Evolutionary conservation across 179 eudicot genomes (phyloP).

Genomic region (Camellia oleifera): DNA sequence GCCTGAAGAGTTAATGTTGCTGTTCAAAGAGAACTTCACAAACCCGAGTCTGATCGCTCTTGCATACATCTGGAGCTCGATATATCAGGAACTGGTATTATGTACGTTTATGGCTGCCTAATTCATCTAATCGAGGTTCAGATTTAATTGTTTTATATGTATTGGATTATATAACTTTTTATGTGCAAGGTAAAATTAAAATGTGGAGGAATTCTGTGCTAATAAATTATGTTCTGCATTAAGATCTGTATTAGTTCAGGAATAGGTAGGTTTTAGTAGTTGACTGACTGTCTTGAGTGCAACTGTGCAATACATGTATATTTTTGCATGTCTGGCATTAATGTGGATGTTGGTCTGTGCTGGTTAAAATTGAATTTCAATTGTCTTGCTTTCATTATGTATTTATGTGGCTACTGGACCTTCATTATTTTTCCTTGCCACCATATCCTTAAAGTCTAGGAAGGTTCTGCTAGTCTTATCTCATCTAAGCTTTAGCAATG

Average conservation of each 20-base stretch:
- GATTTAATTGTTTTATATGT: background rate
- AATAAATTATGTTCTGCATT: background rate
- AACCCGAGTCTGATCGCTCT: conserved; percentile 77
- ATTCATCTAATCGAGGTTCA: background rate
- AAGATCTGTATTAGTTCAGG: background rate
- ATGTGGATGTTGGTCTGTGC: background rate
- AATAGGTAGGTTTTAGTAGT: background rate
- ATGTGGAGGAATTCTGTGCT: background rate
- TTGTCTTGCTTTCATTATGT: background rate
- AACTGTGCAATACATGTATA: background rate
- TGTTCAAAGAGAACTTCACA: conserved; percentile 71
- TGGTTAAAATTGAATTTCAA: background rate
- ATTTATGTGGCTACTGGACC: background rate
- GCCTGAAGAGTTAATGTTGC: conserved; percentile 59
- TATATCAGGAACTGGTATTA: conserved; percentile 58
- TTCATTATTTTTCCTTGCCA: background rate
- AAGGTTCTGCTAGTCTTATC: background rate
- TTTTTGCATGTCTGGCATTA: background rate
- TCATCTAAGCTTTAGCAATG: background rate
- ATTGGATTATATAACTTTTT: too few species aligned
- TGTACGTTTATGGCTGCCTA: conserved; percentile 38
- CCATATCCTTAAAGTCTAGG: background rate
- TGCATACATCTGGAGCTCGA: conserved; percentile 85
- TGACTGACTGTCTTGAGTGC: background rate
- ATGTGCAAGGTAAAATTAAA: background rate